Evolutionary conservation across 2,329 filamentous ascomycete genomes (phyloP), one percentile per base, ranked within the genome.

Genomic region (Esteya vermicola): DNA sequence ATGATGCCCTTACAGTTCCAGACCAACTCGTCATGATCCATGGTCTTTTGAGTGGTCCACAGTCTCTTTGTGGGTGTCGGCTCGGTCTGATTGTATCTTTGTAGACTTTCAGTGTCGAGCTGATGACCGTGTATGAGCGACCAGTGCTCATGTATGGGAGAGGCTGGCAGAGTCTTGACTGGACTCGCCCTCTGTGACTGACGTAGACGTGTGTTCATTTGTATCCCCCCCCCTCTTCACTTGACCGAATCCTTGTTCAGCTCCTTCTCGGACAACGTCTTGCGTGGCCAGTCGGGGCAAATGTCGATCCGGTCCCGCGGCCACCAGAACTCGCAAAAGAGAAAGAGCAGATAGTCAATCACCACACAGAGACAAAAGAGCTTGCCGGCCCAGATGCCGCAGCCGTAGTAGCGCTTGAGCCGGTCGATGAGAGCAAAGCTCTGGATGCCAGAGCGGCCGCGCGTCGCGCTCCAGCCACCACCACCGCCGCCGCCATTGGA

Each of bases 341-440:
- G 68, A 51, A 86, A 94, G 39, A 98, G 71, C 36, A 98, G 62
- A 52, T 94, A 98, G 59, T 98, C 91, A 38, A 98, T 80, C 42
- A 96, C 78, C 10, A 88, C 88, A 48, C 89, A 95, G 2, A 98
- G 66, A 52, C 91, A 95, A 54, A 98, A 98, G 9, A 98, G 67
- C 61, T 98, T 98, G 27, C 91, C 91, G 0, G 91, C 91, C 91
- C 91, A 98, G 37, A 96, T 89, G 26, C 91, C 91, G 54, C 93
- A 98, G 9, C 91, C 91, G 54, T 95, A 98, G 59, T 98, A 98
- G 43, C 91, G 69, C 62, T 98, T 98, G 18, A 98, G 63, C 18
- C 91, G 75, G 56, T 98, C 91, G 47, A 98, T 95, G 33, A 98
- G 71, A 6, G 89, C 84, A 54, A 94, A 93, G 51, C 85, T 89